Evolutionary conservation across 2,329 filamentous ascomycete genomes (phyloP).

Genomic region (Cephalotrichum gorgonifer): DNA sequence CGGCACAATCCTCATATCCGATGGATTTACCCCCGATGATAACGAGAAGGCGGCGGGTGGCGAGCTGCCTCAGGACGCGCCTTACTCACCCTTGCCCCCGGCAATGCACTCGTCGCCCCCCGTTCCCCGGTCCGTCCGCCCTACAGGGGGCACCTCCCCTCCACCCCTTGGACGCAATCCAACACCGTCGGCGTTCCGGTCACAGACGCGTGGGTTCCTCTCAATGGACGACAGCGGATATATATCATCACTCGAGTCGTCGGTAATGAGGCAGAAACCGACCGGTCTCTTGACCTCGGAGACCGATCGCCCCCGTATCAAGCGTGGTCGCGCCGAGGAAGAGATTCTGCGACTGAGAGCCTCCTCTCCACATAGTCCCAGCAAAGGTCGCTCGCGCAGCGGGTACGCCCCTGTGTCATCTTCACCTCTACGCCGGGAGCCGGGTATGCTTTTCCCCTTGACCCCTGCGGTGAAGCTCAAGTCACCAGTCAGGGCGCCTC

Average conservation of each 20-base stretch:
- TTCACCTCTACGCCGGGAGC: constrained; percentile 53
- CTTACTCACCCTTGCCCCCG: constrained; percentile 60
- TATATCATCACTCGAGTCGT: constrained; percentile 92
- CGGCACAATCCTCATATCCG: constrained; percentile 65
- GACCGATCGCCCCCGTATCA: constrained; percentile 67
- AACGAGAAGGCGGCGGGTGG: constrained; percentile 25
- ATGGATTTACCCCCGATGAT: constrained; percentile 47
- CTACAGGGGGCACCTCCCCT: constrained; percentile 58
- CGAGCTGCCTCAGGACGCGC: constrained; percentile 29
- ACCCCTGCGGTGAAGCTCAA: constrained; percentile 81
- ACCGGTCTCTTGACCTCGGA: constrained; percentile 61
- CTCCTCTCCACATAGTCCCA: constrained; percentile 88
- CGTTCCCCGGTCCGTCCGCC: constrained; percentile 48
- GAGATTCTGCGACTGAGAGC: constrained; percentile 89
- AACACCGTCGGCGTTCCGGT: constrained; percentile 53
- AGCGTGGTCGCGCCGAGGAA: constrained; percentile 85
- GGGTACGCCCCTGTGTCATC: constrained; percentile 48
- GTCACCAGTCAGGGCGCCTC: constrained; percentile 39
- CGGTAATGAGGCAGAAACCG: constrained; percentile 62
- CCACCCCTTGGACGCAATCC: constrained; percentile 55
- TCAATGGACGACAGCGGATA: constrained; percentile 91
- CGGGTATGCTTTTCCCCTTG: constrained; percentile 60
- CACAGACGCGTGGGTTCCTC: constrained; percentile 66
- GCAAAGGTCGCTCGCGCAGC: constrained; percentile 50
- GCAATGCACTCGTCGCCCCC: constrained; percentile 88